These are phyloP conservation scores for Clarireedia paspali DNA, from an alignment of 2,329 filamentous ascomycete species.

Conservation along the genomic window DNA sequence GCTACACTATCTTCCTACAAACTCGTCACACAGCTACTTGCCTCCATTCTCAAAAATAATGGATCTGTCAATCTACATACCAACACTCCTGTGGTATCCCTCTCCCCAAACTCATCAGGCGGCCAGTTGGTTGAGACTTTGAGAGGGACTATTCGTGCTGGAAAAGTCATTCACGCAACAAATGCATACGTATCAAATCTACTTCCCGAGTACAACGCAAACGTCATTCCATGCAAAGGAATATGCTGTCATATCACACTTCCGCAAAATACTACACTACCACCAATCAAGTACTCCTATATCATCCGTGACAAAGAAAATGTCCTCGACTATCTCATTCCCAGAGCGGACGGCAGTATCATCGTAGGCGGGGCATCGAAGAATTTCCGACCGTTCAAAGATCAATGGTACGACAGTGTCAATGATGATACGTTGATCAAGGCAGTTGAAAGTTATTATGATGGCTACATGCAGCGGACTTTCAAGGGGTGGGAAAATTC, in stretches of 20 bases:
- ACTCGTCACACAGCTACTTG: conserved; percentile 45
- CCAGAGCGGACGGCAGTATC: conserved; percentile 24
- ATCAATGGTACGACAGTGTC: conserved; percentile 38
- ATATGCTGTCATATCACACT: conserved; percentile 33
- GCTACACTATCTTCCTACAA: conserved; percentile 49
- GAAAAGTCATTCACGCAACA: conserved; percentile 53
- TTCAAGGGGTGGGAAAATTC: conserved; percentile 38
- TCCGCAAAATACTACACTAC: conserved; percentile 15
- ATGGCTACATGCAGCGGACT: conserved; percentile 33
- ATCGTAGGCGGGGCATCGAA: conserved; percentile 35
- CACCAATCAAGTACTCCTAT: conserved; percentile 17
- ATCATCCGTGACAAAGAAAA: conserved; percentile 10
- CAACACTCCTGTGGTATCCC: conserved; percentile 36
- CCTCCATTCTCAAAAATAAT: conserved; percentile 34
- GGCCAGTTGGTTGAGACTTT: conserved; percentile 43
- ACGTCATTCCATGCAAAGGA: conserved; percentile 53
- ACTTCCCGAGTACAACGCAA: conserved; percentile 39
- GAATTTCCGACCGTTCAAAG: conserved; percentile 24
- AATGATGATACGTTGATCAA: conserved; percentile 40
- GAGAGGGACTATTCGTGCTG: conserved; percentile 45
- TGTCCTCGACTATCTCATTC: conserved; percentile 23
- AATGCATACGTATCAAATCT: conserved; percentile 60
- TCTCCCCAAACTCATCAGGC: conserved; percentile 16
- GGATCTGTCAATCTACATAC: conserved; percentile 44
- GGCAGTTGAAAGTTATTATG: conserved; percentile 33